Conservation (phyloP, 176 grass and related monocot species). For the Oryza officinalis region DNA sequence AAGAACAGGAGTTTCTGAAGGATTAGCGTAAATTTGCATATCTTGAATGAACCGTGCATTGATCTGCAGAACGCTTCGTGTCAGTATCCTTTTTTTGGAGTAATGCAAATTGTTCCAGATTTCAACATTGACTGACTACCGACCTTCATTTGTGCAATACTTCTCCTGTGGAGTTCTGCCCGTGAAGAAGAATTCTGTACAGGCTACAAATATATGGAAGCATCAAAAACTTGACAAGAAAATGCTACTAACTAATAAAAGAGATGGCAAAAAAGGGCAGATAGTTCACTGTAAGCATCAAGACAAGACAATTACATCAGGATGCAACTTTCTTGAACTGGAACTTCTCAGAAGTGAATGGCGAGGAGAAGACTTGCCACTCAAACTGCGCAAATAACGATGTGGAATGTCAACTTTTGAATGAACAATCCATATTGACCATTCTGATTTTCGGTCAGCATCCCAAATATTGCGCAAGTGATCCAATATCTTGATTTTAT, state of each 20-base stretch:
- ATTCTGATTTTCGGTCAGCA: slow-evolving; percentile 74
- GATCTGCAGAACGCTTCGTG: slow-evolving; percentile 56
- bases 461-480: slow-evolving; percentile 78
- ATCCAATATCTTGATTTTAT: slow-evolving; percentile 76
- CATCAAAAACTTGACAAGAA: slow-evolving; percentile 32
- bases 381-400: slow-evolving; percentile 62
- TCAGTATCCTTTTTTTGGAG: slow-evolving; percentile 25
- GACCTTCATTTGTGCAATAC: slow-evolving; percentile 93
- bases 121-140: slow-evolving; percentile 32
- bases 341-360: slow-evolving; percentile 67
- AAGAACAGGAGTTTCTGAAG: slow-evolving; percentile 87
- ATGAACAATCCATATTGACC: slow-evolving; percentile 96
- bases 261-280: background rate
- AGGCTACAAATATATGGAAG: slow-evolving; percentile 59
- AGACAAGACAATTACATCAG: slow-evolving; percentile 61
- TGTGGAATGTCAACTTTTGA: slow-evolving; percentile 88
- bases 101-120: background rate
- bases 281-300: slow-evolving; percentile 25
- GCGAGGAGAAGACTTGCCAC: slow-evolving; percentile 65
- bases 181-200: slow-evolving; percentile 62
- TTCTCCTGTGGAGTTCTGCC: slow-evolving; percentile 88
- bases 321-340: slow-evolving; percentile 50
- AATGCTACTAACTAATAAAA: background rate
- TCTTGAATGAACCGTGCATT: slow-evolving; percentile 67
- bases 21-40: slow-evolving; percentile 92